phyloP scores from a whole-genome alignment of 129 eudicot species.

The Rutidosis leptorrhynchoides region DNA sequence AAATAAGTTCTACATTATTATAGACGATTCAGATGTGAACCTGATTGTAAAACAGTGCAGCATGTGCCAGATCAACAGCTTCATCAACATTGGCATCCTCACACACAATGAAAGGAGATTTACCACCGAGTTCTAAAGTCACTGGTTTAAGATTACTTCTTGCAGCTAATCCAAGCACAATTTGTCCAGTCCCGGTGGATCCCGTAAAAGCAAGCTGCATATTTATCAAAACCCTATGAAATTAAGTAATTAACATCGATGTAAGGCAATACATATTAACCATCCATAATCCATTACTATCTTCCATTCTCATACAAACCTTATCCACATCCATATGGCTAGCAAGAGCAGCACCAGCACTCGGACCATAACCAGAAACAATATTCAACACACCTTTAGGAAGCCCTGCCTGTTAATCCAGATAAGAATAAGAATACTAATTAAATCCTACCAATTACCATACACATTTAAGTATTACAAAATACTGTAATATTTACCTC shows the following conservation, averaged over 20 bases:
- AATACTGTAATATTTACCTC: conserved; percentile 50
- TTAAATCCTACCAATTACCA: background rate
- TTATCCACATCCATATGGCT: conserved; percentile 91
- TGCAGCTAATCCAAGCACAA: conserved; percentile 69
- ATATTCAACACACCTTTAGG: conserved; percentile 77
- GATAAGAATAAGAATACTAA: background rate
- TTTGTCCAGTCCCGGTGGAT: conserved; percentile 58
- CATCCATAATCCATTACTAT: background rate
- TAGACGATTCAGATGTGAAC: conserved; percentile 19
- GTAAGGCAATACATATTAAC: background rate
- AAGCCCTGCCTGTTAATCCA: conserved; percentile 65
- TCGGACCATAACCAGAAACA: conserved; percentile 72
- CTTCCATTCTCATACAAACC: conserved; percentile 33
- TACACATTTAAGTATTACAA: background rate
- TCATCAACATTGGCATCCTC: conserved; percentile 54
- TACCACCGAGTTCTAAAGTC: conserved; percentile 68
- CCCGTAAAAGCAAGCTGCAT: conserved; percentile 83
- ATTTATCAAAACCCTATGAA: conserved; percentile 6
- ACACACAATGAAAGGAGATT: conserved; percentile 55
- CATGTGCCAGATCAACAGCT: conserved; percentile 53
- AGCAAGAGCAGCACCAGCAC: conserved; percentile 88
- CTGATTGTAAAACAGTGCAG: conserved; percentile 52
- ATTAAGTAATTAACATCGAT: background rate
- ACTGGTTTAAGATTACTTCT: conserved; percentile 81
- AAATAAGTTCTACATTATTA: background rate